Percentiles rank a stretch among this genome's conserved stretches.
phyloP scores from a whole-genome alignment of 2,329 filamentous ascomycete genomes.

The Diaporthe ilicicola region DNA sequence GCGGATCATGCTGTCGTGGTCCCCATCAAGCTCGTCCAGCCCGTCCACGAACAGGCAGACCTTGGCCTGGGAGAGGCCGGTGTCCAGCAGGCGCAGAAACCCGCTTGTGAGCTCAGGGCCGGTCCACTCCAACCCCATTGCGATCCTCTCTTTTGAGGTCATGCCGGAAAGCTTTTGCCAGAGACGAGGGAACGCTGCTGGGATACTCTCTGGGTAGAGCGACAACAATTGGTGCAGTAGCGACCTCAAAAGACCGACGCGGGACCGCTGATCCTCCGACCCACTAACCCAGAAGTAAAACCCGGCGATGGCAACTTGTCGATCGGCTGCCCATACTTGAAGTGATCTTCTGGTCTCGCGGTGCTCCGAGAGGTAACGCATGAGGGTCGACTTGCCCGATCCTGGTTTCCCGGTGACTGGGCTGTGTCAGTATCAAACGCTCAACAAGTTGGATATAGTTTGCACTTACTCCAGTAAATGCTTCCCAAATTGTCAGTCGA shows the following conservation, averaged over 20 bases:
- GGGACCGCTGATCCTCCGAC: constrained; percentile 47
- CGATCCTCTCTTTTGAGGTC: constrained; percentile 42
- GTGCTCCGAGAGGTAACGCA: constrained; percentile 47
- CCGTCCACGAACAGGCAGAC: constrained; percentile 41
- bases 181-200: constrained; percentile 39
- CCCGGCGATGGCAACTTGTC: constrained; percentile 43
- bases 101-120: constrained; percentile 40
- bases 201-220: constrained; percentile 37
- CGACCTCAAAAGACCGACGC: constrained; percentile 47
- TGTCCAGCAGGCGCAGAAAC: constrained; percentile 38
- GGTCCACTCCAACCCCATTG: constrained; percentile 42
- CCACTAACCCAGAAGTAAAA: constrained; percentile 58
- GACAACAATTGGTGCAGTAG: constrained; percentile 47
- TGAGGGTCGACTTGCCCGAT: constrained; percentile 56
- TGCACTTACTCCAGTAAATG: constrained; percentile 25
- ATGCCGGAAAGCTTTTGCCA: constrained; percentile 41
- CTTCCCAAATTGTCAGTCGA: constrained; percentile 27
- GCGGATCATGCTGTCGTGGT: constrained; percentile 36
- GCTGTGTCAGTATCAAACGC: constrained; percentile 33
- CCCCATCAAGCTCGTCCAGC: constrained; percentile 40
- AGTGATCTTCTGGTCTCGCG: constrained; percentile 30
- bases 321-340: constrained; percentile 39
- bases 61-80: constrained; percentile 33
- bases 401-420: constrained; percentile 54
- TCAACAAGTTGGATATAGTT: neutral